Base-by-base conservation (phyloP, 2,329 filamentous ascomycete species). In the Colletotrichum musae region DNA sequence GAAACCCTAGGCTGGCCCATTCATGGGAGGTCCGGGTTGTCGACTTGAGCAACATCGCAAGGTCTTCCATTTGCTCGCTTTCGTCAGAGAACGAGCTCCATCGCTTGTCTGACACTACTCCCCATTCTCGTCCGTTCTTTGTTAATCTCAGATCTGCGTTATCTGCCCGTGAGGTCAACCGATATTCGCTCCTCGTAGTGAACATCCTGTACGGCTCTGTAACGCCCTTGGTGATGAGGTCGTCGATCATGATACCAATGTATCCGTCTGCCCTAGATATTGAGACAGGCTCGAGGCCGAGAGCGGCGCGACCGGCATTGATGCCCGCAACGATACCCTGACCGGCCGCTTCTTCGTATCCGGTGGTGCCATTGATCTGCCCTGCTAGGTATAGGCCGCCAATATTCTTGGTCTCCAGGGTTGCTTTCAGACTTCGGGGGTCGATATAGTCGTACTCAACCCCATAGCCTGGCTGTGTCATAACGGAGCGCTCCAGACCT, bases 371-470 rank as follows among this genome's bases (percentile, higher is more conserved):
- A 79, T 99, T 99, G 80, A 99, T 98, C 79, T 99, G 96, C 4
- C 96, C 96, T 0, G 96, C 96, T 39, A 99, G 87, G 81, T 93
- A 99, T 13, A 99, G 88, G 1, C 96, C 96, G 7, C 85, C 85
- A 71, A 99, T 97, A 24, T 92, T 87, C 80, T 98, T 99, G 1
- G 96, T 98, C 80, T 99, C 96, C 7, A 99, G 88, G 0, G 95
- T 96, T n/a, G 93, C 90, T 72, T 91, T 92, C 4, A 99, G 86
- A 74, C 93, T 92, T 60, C 96, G 92, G 18, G 96, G 96, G 77
- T 99, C 96, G 18, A 99, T 94, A 79, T 99, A 99, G 82, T 98
- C 96, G 80, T 99, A 99, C 79, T 99, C 96, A 2, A 99, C 96
- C 7, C 96, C 96, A 76, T 99, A 99, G 9, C 95, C 96, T 1